Base-by-base conservation (phyloP, 2,329 filamentous ascomycete species). In the Byssothecium circinans region DNA sequence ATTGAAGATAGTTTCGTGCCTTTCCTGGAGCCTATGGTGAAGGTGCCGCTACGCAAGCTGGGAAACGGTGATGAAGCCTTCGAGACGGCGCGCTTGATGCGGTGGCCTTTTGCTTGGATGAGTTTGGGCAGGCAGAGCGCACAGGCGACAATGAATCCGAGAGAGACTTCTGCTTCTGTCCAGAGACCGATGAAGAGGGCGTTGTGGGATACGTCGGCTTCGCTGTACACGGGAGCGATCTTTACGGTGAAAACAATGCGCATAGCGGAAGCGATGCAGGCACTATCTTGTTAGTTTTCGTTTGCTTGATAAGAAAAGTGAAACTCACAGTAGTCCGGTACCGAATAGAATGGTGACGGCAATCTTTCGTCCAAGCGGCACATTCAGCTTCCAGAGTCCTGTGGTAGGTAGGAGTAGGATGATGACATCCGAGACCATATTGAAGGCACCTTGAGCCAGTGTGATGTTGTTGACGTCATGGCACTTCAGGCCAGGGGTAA, bases 91-190 rank as follows among this genome's bases (percentile, higher is more conserved):
- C 32, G 33, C 8, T 45, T 54, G 19, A 62, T 23, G 30, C 58
- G 53, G 20, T 47, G 46, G 19, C 56, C 49, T 41, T 63, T 65
- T 3, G 52, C 55, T 49, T 63, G 60, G 29, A 65, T 55, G 14
- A 65, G 43, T 17, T 54, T 60, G 1, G 61, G 60, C 3, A 65
- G 35, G 22, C 57, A 64, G 2, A 65, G 47, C 2, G 57, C 45
- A 37, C 62, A 65, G 8, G 62, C 60, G 14, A 64, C 58, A 11
- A 64, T 52, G 47, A 65, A 62, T 30, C 60, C 58, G 11, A 65
- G 57, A 1, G 62, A 54, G 10, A 60, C 53, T 45, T 65, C 62
- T 11, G 53, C 52, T 32, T 58, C 51, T 2, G 61, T 60, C 61
- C 58, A 65, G 1, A 64, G 58, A 2, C 60, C 61, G 10, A 62